phyloP scores from a whole-genome alignment of 768 basidiomycete species.

The Hygrocybe coccinea region DNA sequence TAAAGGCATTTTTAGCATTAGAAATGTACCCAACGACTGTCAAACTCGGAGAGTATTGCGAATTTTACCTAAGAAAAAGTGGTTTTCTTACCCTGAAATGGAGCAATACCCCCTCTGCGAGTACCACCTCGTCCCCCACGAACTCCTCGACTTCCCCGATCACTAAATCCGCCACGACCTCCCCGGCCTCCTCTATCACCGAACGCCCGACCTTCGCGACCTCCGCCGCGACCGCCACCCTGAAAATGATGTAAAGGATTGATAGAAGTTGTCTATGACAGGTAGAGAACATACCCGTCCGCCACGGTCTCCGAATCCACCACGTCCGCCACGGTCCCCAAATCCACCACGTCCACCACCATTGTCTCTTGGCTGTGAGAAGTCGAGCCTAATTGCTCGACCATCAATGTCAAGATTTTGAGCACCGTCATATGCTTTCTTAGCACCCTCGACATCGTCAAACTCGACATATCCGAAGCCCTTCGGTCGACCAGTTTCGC shows the following conservation, averaged over 20 bases:
- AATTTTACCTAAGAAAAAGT: slow-evolving; percentile 42
- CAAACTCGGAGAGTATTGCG: not conserved
- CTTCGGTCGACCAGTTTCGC: slow-evolving; percentile 85
- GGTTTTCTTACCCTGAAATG: slow-evolving; percentile 64
- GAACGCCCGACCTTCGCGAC: slow-evolving; percentile 25
- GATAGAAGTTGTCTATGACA: not conserved
- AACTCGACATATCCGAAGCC: slow-evolving; percentile 98
- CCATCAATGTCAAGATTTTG: slow-evolving; percentile 77
- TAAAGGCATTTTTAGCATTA: too few relatives aligned
- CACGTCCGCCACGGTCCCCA: slow-evolving; percentile 44
- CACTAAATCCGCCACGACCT: slow-evolving; percentile 37
- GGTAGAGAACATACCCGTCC: slow-evolving; percentile 17
- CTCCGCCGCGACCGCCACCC: slow-evolving; percentile 30
- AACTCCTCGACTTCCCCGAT: slow-evolving; percentile 38
- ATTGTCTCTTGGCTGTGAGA: slow-evolving; percentile 75
- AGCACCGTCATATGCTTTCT: slow-evolving; percentile 68
- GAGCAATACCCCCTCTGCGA: slow-evolving; percentile 60
- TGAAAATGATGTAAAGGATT: not conserved
- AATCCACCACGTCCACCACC: slow-evolving; percentile 44
- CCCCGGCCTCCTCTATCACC: slow-evolving; percentile 33
- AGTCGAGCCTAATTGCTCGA: slow-evolving; percentile 77
- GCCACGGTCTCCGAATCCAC: slow-evolving; percentile 35
- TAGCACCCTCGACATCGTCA: slow-evolving; percentile 70
- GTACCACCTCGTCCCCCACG: slow-evolving; percentile 41
- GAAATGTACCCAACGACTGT: too few relatives aligned